Evolutionary conservation across 345 rosid species (phyloP), one percentile per base, ranked within the genome.

Genomic region (Firmiana major): DNA sequence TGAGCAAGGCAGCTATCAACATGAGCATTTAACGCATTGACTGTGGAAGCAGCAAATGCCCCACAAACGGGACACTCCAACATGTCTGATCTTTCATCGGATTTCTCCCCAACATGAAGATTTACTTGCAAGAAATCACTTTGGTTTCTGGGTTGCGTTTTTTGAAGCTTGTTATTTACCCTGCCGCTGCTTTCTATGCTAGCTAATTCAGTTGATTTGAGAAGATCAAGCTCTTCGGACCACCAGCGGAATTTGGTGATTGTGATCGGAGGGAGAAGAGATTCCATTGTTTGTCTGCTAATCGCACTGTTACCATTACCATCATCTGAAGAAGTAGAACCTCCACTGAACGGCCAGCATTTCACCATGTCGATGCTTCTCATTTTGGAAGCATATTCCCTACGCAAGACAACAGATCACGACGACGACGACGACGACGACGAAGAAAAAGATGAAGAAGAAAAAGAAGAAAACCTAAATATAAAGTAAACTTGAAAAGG

Each of bases 211-310:
- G 54, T 45, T 31, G 87, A 43, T 28, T 77, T 79, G 17, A 85
- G 71, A n/a, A 75, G 79, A 57, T 85, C 80, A 6, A 89, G 87
- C 83, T 88, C 93, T 73, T 88, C 83, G 48, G 88, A 80, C 95
- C 93, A 91, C 95, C 93, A 91, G 7, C 91, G 89, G 83, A 88
- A 91, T 75, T 85, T 91, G 64, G 80, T 11, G 75, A 89, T 86
- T 9, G 85, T 63, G 24, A 91, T 79, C 28, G 93, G 90, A 74
- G 91, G 95, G 48, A 91, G 90, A 53, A 83, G 40, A 0, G 87
- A 82, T 4, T 80, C 84, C 48, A 79, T 63, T 22, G 49, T 54
- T 70, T 81, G 81, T 72, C 26, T 79, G 59, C 40, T 75, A 1
- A 62, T 4, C 7, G 79, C 81, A 21, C 49, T 75, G 45, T 28